Base-by-base conservation (phyloP, 257 asterid species). In the Osmanthus fragrans region DNA sequence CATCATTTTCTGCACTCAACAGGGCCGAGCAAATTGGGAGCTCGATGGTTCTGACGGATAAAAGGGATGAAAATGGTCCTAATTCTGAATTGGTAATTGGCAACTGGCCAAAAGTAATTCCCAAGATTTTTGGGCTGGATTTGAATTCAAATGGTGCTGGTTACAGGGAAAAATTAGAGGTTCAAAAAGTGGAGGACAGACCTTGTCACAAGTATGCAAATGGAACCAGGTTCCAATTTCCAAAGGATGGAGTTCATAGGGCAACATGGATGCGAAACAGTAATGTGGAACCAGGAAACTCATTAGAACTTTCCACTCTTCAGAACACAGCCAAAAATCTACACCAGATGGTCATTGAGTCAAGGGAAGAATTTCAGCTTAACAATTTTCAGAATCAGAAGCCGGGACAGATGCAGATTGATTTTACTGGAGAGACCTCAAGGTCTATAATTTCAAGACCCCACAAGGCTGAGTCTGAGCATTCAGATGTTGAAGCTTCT, bases 71-170 rank as follows among this genome's bases (percentile, higher is more conserved):
- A 2, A 78, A n/a, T 60, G 71, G 60, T 73, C 76, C 80, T 42
- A 33, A 66, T 76, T 60, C 91, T 19, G 84, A 69, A 79, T 70
- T 76, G 78, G 88, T 64, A 13, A 49, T 74, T 32, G 84, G 84
- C 11, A 86, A 85, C 75, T 82, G 85, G 11, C 71, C 83, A 4
- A 86, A 84, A 27, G 82, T 72, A 9, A 66, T 60, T 76, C 92
- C 91, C 72, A 89, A 87, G 84, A 89, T 88, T 66, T 90, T 93
- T 47, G 97, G 96, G 42, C 97, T 90, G 75, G 94, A 91, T 81
- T 85, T 91, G 54, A 87, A 84, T 71, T 75, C 83, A 0, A 73
- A 79, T 37, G 81, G 73, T 73, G 45, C 84, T 74, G 85, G 81
- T 15, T 73, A 72, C 51, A 76, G 84, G 86, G 96, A 89, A 73